These are phyloP conservation scores for Croton setiger DNA, from an alignment of 441 rosid species.

Conservation along the genomic window DNA sequence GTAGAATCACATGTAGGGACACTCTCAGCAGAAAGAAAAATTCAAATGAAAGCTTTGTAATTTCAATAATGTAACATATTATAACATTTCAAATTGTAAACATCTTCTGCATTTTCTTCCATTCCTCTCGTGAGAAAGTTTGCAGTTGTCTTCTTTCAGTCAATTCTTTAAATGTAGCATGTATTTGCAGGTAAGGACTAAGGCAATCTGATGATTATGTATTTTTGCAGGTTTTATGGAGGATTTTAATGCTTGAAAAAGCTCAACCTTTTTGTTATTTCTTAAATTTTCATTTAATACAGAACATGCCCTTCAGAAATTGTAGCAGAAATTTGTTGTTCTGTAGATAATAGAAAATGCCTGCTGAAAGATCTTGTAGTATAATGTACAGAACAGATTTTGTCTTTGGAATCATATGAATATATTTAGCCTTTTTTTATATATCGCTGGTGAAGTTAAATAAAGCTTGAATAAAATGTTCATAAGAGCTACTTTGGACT, in stretches of 20 bases:
- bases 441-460: no score
- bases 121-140: background rate
- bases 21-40: background rate
- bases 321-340: background rate
- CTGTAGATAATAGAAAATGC: background rate
- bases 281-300: background rate
- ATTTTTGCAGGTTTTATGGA: slow-evolving; percentile 1
- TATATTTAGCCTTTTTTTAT: background rate
- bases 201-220: background rate
- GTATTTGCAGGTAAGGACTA: background rate
- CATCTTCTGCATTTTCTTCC: background rate
- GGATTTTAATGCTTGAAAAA: background rate
- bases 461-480: no score
- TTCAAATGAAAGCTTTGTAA: background rate
- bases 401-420: background rate
- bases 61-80: background rate
- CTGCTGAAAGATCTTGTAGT: background rate
- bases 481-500: no score
- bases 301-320: background rate
- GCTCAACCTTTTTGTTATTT: background rate
- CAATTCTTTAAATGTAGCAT: background rate
- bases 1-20: no score
- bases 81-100: background rate
- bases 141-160: background rate
- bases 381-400: background rate